Evolutionary conservation across 1,139 yeast genomes (phyloP).

Genomic region (Geotrichum aggregatum): DNA sequence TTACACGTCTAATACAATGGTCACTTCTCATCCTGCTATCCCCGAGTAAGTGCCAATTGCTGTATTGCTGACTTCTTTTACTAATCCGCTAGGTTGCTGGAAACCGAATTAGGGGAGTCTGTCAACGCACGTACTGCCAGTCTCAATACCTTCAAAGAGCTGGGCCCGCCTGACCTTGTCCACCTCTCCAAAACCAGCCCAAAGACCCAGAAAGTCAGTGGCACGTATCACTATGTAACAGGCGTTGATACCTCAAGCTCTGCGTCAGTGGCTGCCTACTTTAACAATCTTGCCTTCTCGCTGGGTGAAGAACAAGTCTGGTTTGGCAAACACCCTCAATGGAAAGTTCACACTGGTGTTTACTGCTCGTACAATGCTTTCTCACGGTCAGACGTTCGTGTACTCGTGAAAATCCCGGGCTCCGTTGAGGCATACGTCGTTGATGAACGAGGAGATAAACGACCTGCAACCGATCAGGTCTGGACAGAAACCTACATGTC

Average conservation of each 20-base stretch:
- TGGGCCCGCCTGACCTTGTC: slow-evolving; percentile 92
- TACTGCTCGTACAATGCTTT: slow-evolving; percentile 68
- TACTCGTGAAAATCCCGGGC: slow-evolving; percentile 66
- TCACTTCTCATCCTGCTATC: slow-evolving; percentile 28
- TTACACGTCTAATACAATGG: slow-evolving; percentile 19
- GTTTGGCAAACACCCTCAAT: slow-evolving; percentile 71
- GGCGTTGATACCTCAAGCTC: slow-evolving; percentile 61
- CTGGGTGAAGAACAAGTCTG: slow-evolving; percentile 60
- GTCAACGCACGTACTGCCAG: slow-evolving; percentile 48
- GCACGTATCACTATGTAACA: slow-evolving; percentile 66
- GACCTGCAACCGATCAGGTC: slow-evolving; percentile 38
- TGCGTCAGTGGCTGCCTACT: slow-evolving; percentile 62
- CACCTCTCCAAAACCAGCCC: slow-evolving; percentile 52
- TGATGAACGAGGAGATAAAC: slow-evolving; percentile 49
- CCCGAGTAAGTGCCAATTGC: slow-evolving; percentile 34
- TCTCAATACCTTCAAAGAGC: slow-evolving; percentile 47
- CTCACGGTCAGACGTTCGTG: slow-evolving; percentile 64
- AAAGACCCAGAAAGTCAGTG: slow-evolving; percentile 43
- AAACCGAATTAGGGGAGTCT: slow-evolving; percentile 49
- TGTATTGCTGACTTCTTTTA: neutral
- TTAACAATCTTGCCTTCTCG: slow-evolving; percentile 65
- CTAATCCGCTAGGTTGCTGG: slow-evolving; percentile 42
- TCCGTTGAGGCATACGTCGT: slow-evolving; percentile 74
- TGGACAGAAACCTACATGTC: slow-evolving; percentile 85
- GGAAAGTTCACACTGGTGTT: slow-evolving; percentile 72